These are phyloP conservation scores for Penicillium oxalicum DNA, from an alignment of 2,329 filamentous ascomycete genomes.

Conservation along the genomic window DNA sequence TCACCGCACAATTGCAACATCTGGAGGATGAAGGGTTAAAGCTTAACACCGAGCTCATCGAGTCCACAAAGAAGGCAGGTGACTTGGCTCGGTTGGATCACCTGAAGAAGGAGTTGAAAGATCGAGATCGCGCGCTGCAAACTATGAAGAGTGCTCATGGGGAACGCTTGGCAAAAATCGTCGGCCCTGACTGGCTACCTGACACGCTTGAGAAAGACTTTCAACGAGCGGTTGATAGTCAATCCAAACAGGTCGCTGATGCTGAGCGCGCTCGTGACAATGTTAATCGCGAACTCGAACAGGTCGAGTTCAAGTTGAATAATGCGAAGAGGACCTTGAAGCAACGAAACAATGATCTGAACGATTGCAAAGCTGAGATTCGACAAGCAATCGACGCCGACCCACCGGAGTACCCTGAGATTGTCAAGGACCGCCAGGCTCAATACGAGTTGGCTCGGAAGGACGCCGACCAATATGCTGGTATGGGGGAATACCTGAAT, in stretches of 20 bases:
- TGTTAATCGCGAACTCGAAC: conserved; percentile 65
- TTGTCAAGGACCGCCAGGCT: conserved; percentile 48
- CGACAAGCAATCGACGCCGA: conserved; percentile 52
- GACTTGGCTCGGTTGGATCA: conserved; percentile 80
- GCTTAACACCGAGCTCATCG: conserved; percentile 72
- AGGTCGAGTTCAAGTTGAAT: conserved; percentile 67
- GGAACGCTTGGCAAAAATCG: conserved; percentile 58
- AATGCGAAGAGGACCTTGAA: conserved; percentile 59
- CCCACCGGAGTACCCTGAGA: conserved; percentile 46
- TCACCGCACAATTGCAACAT: conserved; percentile 59
- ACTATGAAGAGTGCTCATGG: conserved; percentile 72
- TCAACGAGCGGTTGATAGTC: conserved; percentile 56
- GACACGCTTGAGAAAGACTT: conserved; percentile 66
- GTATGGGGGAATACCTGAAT: conserved; percentile 65
- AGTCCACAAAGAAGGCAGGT: conserved; percentile 72
- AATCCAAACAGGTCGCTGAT: conserved; percentile 54
- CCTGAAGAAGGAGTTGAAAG: conserved; percentile 70
- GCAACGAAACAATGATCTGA: conserved; percentile 58
- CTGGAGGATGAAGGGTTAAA: conserved; percentile 67
- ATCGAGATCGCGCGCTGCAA: conserved; percentile 67
- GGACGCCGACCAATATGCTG: conserved; percentile 62
- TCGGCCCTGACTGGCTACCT: conserved; percentile 64
- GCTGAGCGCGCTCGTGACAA: conserved; percentile 66
- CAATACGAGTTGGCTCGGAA: conserved; percentile 50
- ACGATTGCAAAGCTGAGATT: conserved; percentile 57